Percentiles rank a stretch among this genome's conserved stretches.
phyloP scores from a whole-genome alignment of 352 stramenopile species.

The Phytophthora foliorum region DNA sequence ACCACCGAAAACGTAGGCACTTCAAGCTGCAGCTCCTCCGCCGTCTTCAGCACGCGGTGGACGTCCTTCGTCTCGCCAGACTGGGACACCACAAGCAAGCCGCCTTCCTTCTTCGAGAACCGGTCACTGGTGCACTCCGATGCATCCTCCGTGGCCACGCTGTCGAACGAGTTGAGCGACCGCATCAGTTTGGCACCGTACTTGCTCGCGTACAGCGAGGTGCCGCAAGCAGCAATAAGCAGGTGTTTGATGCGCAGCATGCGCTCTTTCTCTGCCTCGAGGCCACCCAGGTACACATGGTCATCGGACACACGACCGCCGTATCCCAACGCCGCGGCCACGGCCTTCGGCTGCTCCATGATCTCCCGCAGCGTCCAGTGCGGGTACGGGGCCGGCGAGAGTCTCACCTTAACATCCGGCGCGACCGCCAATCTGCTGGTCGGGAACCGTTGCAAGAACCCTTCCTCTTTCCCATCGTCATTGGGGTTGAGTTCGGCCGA shows the following conservation, averaged over 20 bases:
- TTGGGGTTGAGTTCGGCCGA: slow-evolving; percentile 93
- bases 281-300: slow-evolving; percentile 94
- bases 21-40: slow-evolving; percentile 75
- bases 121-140: slow-evolving; percentile 92
- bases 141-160: slow-evolving; percentile 92
- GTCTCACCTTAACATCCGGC: slow-evolving; percentile 95
- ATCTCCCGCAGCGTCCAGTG: slow-evolving; percentile 98
- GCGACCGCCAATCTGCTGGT: slow-evolving; percentile 92
- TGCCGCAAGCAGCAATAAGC: slow-evolving; percentile 96
- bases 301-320: slow-evolving; percentile 95
- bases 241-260: slow-evolving; percentile 95
- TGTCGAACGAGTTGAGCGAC: slow-evolving; percentile 96
- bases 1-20: slow-evolving; percentile 95
- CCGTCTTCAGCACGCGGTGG: slow-evolving; percentile 93
- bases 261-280: slow-evolving; percentile 93
- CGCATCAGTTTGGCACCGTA: slow-evolving; percentile 98
- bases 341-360: slow-evolving; percentile 97
- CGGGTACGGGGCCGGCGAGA: slow-evolving; percentile 94
- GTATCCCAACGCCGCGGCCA: slow-evolving; percentile 95
- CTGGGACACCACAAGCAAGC: slow-evolving; percentile 97
- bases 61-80: slow-evolving; percentile 99
- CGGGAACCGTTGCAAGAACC: slow-evolving; percentile 85
- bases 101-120: slow-evolving; percentile 89
- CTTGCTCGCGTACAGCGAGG: slow-evolving; percentile 95
- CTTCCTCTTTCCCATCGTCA: slow-evolving; percentile 79